Conservation (phyloP, 176 grass and related monocot species). For the Oryza officinalis region DNA sequence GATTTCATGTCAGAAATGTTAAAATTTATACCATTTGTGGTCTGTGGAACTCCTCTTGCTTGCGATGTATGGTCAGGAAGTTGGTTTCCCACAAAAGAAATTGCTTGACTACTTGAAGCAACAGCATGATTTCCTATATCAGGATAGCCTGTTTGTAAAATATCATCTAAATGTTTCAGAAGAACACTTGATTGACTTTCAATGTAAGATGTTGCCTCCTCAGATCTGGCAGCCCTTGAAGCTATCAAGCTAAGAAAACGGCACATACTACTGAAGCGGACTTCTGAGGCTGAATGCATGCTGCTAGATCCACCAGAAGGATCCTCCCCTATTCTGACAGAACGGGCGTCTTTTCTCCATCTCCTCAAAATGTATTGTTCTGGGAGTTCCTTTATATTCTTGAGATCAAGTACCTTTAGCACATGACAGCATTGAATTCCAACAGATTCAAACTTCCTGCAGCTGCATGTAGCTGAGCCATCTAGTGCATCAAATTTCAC, state of each 20-base stretch:
- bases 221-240: slow-evolving; percentile 73
- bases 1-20: slow-evolving; percentile 26
- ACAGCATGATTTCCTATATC: slow-evolving; percentile 54
- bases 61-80: slow-evolving; percentile 56
- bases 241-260: slow-evolving; percentile 71
- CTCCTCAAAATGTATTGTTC: slow-evolving; percentile 88
- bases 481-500: slow-evolving; percentile 78
- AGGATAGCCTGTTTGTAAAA: slow-evolving; percentile 63
- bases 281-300: slow-evolving; percentile 42
- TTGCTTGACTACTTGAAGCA: slow-evolving; percentile 60
- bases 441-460: slow-evolving; percentile 76
- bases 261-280: slow-evolving; percentile 57
- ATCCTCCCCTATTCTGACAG: slow-evolving; percentile 41
- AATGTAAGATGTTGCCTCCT: slow-evolving; percentile 69
- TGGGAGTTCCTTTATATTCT: slow-evolving; percentile 91
- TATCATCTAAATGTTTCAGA: slow-evolving; percentile 77
- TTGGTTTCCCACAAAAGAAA: slow-evolving; percentile 57
- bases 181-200: slow-evolving; percentile 66
- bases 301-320: slow-evolving; percentile 34
- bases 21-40: slow-evolving; percentile 61
- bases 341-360: slow-evolving; percentile 80
- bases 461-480: slow-evolving; percentile 70
- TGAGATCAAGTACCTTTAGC: slow-evolving; percentile 83
- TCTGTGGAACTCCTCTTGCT: slow-evolving; percentile 42
- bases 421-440: slow-evolving; percentile 85